Evolutionary conservation across 345 rosid genomes (phyloP).

Genomic region (Aegle marmelos): DNA sequence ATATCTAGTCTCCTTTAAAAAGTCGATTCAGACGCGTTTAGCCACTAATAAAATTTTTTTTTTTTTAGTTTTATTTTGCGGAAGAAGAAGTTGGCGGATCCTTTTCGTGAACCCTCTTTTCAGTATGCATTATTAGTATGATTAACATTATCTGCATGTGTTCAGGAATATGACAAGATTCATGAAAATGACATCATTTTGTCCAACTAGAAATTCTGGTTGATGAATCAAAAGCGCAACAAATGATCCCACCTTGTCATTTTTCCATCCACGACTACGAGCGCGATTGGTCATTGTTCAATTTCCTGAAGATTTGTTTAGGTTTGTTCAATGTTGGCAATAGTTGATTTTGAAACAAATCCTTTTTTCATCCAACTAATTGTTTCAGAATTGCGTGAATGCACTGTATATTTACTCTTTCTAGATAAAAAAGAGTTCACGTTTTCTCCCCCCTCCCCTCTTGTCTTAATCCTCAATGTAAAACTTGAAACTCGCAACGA

Average conservation of each 20-base stretch:
- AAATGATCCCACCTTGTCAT: not conserved
- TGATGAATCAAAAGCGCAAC: not conserved
- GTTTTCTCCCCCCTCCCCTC: too few species aligned
- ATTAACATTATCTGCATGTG: not conserved
- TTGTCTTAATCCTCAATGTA: too few species aligned
- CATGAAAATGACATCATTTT: not conserved
- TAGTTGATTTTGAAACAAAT: too few species aligned
- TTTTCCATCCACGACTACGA: not conserved
- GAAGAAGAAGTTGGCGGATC: not conserved
- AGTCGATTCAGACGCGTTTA: conserved; percentile 5
- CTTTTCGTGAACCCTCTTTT: conserved; percentile 10
- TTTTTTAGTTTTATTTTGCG: not conserved
- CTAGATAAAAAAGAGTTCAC: too few species aligned
- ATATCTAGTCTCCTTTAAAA: not conserved
- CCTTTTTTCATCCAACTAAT: too few species aligned
- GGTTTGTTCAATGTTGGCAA: too few species aligned
- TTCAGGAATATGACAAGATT: not conserved
- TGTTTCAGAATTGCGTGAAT: too few species aligned
- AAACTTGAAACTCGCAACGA: too few species aligned
- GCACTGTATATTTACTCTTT: too few species aligned
- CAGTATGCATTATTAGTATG: conserved; percentile 2
- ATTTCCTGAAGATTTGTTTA: too few species aligned
- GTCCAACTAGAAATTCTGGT: not conserved
- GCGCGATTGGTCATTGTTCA: too few species aligned
- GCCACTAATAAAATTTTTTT: not conserved